Evolutionary conservation across 768 basidiomycete genomes (phyloP).

Genomic region (Kwoniella sp.): DNA sequence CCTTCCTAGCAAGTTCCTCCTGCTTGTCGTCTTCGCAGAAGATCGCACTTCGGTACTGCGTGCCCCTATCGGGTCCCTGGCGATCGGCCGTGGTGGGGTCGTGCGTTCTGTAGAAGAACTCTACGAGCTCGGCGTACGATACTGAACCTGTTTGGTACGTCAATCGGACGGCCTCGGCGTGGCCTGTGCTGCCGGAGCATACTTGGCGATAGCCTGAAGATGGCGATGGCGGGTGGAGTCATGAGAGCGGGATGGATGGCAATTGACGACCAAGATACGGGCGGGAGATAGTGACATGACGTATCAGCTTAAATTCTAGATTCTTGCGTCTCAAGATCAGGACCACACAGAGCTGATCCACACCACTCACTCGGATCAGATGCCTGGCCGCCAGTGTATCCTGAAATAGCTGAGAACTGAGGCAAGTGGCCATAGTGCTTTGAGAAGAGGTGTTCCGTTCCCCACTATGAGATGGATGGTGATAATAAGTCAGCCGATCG

Average conservation of each 20-base stretch:
- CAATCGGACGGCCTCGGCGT: constrained; percentile 85
- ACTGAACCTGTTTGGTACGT: constrained; percentile 80
- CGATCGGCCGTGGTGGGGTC: constrained; percentile 82
- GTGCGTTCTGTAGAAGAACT: constrained; percentile 93
- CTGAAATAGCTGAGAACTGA: constrained; percentile 48
- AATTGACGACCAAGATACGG: not conserved
- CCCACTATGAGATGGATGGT: constrained; percentile 46
- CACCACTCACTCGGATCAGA: constrained; percentile 42
- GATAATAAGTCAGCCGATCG: not conserved
- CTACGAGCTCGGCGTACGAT: constrained; percentile 84
- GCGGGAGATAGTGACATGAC: not conserved
- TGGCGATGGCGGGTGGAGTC: not conserved
- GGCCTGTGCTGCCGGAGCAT: constrained; percentile 76
- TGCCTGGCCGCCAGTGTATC: constrained; percentile 52
- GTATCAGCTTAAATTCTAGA: not conserved
- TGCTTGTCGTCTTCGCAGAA: constrained; percentile 79
- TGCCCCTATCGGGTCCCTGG: constrained; percentile 75
- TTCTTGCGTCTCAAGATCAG: no score
- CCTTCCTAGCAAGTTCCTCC: constrained; percentile 67
- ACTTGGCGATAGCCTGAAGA: constrained; percentile 67
- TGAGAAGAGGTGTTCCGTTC: constrained; percentile 55
- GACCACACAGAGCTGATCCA: no score
- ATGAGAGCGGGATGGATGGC: not conserved
- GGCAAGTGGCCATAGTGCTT: constrained; percentile 53
- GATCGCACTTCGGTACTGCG: constrained; percentile 86